Conservation (phyloP, 1,139 yeast species). For the Candida mesenterica region DNA sequence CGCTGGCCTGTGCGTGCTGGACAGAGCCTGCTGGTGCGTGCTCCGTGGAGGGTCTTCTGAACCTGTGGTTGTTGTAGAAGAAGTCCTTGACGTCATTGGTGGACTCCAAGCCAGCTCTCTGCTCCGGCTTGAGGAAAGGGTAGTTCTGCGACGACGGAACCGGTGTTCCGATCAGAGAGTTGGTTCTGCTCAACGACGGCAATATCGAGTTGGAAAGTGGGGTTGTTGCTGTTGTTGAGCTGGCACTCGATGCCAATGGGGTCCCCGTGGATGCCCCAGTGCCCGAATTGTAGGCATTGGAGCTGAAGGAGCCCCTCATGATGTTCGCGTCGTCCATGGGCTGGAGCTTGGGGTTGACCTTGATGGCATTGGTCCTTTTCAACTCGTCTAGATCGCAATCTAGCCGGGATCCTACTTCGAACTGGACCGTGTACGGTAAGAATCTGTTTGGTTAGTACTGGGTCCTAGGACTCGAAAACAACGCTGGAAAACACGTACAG, state of each 20-base stretch:
- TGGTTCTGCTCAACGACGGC: constrained; percentile 18
- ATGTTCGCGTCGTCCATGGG: constrained; percentile 4
- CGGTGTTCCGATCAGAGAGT: constrained; percentile 2
- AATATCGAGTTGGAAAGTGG: constrained; percentile 15
- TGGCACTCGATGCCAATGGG: not conserved
- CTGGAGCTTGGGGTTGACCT: constrained; percentile 5
- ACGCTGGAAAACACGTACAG: constrained; percentile 50
- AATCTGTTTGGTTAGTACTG: constrained; percentile 37
- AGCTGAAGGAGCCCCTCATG: constrained; percentile 6
- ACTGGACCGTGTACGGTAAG: constrained; percentile 70
- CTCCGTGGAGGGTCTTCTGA: constrained; percentile 14
- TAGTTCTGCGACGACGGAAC: not conserved
- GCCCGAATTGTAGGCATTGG: constrained; percentile 2
- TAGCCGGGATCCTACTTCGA: constrained; percentile 44
- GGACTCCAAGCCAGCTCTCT: not conserved
- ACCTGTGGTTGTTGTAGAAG: constrained; percentile 24
- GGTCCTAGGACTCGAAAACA: too few relatives aligned
- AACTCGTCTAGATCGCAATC: constrained; percentile 7
- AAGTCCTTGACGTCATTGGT: constrained; percentile 20
- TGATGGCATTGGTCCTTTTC: constrained; percentile 10
- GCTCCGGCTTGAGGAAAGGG: not conserved
- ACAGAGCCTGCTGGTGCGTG: constrained; percentile 5
- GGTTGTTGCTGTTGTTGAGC: not conserved
- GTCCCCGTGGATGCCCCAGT: not conserved
- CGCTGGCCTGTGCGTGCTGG: constrained; percentile 12